Percentiles rank a stretch among this genome's conserved stretches.
phyloP scores from a whole-genome alignment of 441 rosid genomes.

The Aleurites moluccanus region DNA sequence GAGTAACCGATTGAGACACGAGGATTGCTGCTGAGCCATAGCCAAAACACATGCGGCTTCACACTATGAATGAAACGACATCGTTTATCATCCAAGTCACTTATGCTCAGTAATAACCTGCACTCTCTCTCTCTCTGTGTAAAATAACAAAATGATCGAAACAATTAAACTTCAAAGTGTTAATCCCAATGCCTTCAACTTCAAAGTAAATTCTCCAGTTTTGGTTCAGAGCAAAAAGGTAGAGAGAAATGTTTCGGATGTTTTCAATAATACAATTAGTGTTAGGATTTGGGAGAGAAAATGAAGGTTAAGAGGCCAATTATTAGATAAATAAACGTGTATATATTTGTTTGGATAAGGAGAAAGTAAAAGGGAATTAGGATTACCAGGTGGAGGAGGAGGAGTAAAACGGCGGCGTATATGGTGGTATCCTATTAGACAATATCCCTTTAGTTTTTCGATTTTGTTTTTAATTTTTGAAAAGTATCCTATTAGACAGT shows the following conservation, averaged over 20 bases:
- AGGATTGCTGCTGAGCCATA: constrained; percentile 98
- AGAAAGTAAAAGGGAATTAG: constrained; percentile 10
- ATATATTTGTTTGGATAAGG: neutral
- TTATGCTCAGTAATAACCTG: neutral
- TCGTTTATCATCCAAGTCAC: constrained; percentile 47
- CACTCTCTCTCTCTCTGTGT: neutral
- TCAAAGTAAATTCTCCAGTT: neutral
- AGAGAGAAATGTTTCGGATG: neutral
- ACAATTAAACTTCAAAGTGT: neutral
- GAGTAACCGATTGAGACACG: constrained; percentile 93
- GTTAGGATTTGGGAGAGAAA: neutral
- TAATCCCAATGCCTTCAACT: constrained; percentile 9
- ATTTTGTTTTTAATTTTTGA: too few species aligned
- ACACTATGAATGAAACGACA: constrained; percentile 35
- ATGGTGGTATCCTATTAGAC: too few species aligned
- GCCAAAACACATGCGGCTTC: constrained; percentile 27
- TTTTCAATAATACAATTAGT: neutral
- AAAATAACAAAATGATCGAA: neutral
- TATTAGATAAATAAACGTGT: neutral
- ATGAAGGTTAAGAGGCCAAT: neutral
- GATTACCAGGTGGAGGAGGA: constrained; percentile 11
- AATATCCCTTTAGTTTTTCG: too few species aligned
- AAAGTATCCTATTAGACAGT: too few species aligned
- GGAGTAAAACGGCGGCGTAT: too few species aligned
- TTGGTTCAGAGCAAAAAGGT: neutral